These are phyloP conservation scores for Andrographis paniculata DNA, from an alignment of 305 asterid genomes.

Conservation along the genomic window DNA sequence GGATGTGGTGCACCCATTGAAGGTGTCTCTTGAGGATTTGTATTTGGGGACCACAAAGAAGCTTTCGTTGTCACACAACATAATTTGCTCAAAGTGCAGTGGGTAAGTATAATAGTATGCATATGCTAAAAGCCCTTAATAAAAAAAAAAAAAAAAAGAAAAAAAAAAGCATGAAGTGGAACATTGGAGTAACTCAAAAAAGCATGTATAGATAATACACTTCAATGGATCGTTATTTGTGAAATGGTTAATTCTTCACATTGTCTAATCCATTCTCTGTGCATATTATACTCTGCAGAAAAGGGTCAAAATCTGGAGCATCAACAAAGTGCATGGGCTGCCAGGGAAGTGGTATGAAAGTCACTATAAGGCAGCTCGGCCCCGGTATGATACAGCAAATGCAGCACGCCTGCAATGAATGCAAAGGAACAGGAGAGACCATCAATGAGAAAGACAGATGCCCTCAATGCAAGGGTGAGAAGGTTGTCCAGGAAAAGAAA, in stretches of 20 bases:
- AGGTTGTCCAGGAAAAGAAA: constrained; percentile 48
- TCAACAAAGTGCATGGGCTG: constrained; percentile 43
- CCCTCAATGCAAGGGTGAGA: constrained; percentile 51
- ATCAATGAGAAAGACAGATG: constrained; percentile 47
- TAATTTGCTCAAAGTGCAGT: constrained; percentile 40
- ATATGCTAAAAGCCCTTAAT: too few species aligned
- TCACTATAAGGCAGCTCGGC: constrained; percentile 46
- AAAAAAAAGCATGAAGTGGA: too few species aligned
- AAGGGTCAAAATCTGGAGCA: constrained; percentile 56
- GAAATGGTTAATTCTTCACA: too few species aligned
- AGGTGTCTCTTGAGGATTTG: constrained; percentile 50
- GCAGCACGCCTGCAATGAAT: constrained; percentile 55
- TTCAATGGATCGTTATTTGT: too few species aligned
- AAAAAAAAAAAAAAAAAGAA: too few species aligned
- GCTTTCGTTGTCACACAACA: constrained; percentile 50
- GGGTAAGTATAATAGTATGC: constrained; percentile 45
- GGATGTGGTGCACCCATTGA: constrained; percentile 53
- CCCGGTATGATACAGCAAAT: constrained; percentile 63
- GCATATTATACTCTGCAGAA: constrained; percentile 20
- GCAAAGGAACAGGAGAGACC: constrained; percentile 54
- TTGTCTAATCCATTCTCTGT: background rate
- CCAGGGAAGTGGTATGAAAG: constrained; percentile 55
- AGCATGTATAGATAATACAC: too few species aligned
- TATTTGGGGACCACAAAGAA: constrained; percentile 44
- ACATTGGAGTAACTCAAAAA: too few species aligned